phyloP scores from a whole-genome alignment of 192 early-diverging fungal genomes.

The Linnemannia zychae region DNA sequence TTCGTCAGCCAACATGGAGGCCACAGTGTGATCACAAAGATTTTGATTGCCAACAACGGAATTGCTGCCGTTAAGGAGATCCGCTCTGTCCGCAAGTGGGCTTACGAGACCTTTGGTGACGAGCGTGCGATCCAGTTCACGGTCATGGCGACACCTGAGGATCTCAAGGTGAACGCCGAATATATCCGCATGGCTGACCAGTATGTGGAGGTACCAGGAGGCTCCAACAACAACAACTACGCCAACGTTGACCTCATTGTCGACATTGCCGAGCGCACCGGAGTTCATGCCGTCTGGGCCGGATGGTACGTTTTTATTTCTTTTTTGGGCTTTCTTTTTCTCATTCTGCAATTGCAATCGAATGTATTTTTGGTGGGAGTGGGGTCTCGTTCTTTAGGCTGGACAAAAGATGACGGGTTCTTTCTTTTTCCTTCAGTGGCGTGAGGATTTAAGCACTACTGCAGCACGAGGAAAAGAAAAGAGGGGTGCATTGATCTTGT shows the following conservation, averaged over 20 bases:
- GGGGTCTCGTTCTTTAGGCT: neutral
- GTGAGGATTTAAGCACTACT: neutral
- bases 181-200: constrained; percentile 99
- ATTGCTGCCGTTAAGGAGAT: constrained; percentile 99
- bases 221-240: constrained; percentile 99
- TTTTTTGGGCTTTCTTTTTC: constrained; percentile 2
- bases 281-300: constrained; percentile 96
- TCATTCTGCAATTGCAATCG: neutral
- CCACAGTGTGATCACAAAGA: constrained; percentile 92
- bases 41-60: constrained; percentile 99
- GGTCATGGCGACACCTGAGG: constrained; percentile 98
- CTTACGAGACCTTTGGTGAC: constrained; percentile 98
- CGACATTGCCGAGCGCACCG: constrained; percentile 96
- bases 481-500: too few species aligned
- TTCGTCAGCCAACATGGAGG: constrained; percentile 84
- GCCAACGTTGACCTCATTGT: constrained; percentile 99
- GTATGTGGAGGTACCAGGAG: constrained; percentile 98
- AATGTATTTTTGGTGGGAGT: constrained; percentile 10
- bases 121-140: constrained; percentile 96
- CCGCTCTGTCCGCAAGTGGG: constrained; percentile 97
- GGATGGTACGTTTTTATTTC: constrained; percentile 77
- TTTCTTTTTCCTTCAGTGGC: neutral
- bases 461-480: too few species aligned
- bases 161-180: constrained; percentile 97
- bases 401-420: neutral